Percentiles rank a stretch among this genome's conserved stretches.
Evolutionary conservation across 352 stramenopile species (phyloP).

Genomic region (Phytophthora pinifolia): DNA sequence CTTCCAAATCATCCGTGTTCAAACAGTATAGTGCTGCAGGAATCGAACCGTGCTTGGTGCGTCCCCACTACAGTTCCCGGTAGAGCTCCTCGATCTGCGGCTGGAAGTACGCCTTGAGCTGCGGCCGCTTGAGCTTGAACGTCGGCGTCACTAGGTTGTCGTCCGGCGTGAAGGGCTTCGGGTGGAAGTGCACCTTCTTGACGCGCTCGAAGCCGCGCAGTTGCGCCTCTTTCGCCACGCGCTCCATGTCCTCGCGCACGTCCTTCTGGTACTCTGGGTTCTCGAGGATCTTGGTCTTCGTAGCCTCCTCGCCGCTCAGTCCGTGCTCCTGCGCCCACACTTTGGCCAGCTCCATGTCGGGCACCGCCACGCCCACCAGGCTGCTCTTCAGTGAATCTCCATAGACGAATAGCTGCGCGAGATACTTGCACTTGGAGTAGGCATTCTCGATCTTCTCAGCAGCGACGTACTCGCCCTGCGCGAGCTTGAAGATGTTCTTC

Average conservation of each 20-base stretch:
- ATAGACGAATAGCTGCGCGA: constrained; percentile 94
- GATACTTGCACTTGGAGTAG: constrained; percentile 87
- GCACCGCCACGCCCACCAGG: constrained; percentile 91
- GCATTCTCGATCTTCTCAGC: constrained; percentile 96
- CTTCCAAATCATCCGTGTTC: no score
- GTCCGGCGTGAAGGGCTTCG: constrained; percentile 78
- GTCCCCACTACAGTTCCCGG: constrained; percentile 7
- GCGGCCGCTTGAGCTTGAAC: constrained; percentile 91
- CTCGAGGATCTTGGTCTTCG: constrained; percentile 29
- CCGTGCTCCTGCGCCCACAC: constrained; percentile 37
- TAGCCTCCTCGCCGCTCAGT: constrained; percentile 22
- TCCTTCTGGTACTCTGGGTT: constrained; percentile 49
- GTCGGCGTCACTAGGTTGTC: constrained; percentile 92
- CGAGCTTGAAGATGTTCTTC: constrained; percentile 93
- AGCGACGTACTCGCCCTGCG: constrained; percentile 94
- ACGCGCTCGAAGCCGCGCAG: constrained; percentile 91
- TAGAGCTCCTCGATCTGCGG: constrained; percentile 54
- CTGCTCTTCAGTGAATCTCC: constrained; percentile 92
- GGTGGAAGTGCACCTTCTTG: constrained; percentile 78
- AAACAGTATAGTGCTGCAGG: no score
- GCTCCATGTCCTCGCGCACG: constrained; percentile 21
- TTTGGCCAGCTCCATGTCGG: constrained; percentile 44
- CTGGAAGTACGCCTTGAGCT: constrained; percentile 57
- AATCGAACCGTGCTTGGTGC: no score
- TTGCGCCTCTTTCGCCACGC: constrained; percentile 37